Percentiles rank a stretch among this genome's conserved stretches.
phyloP scores from a whole-genome alignment of 2,329 filamentous ascomycete genomes.

The Trichoderma lentiforme region DNA sequence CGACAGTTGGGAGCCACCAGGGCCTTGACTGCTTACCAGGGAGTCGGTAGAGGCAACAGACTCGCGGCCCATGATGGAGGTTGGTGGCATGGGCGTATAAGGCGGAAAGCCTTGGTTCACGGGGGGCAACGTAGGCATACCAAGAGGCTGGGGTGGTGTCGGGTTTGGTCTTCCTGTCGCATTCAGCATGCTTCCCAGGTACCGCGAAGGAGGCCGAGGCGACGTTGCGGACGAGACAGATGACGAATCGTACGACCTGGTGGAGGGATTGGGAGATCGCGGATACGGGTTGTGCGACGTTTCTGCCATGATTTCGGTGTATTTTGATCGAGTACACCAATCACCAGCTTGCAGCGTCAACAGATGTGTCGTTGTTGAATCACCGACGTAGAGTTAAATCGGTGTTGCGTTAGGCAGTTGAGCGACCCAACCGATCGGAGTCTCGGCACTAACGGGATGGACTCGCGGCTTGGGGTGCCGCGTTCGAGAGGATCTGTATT shows the following conservation, averaged over 20 bases:
- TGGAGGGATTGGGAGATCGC: conserved; percentile 60
- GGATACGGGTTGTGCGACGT: conserved; percentile 54
- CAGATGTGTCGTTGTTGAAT: background rate
- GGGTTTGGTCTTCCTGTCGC: conserved; percentile 49
- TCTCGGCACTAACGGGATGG: conserved; percentile 13
- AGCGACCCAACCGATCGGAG: conserved; percentile 14
- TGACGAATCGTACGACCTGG: conserved; percentile 61
- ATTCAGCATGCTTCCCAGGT: conserved; percentile 51
- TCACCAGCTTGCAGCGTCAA: background rate
- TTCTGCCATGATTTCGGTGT: conserved; percentile 48
- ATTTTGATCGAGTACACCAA: conserved; percentile 20
- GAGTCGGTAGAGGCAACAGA: conserved; percentile 59
- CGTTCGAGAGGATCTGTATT: conserved; percentile 2
- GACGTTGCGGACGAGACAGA: conserved; percentile 61
- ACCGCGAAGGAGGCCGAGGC: conserved; percentile 52
- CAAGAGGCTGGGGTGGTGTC: conserved; percentile 50
- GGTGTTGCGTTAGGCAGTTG: conserved; percentile 5
- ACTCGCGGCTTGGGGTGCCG: conserved; percentile 1
- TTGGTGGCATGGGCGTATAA: conserved; percentile 49
- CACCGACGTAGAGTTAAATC: background rate
- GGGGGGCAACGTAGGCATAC: conserved; percentile 50
- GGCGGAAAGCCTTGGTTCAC: conserved; percentile 49
- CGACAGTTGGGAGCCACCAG: conserved; percentile 32
- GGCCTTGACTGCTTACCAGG: conserved; percentile 51
- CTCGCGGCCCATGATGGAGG: conserved; percentile 54